A percentile compares a stretch with the other conserved stretches of the same genome.
Conservation (phyloP, 805 yeast genomes). For the Saccharomycopsis schoenii region DNA sequence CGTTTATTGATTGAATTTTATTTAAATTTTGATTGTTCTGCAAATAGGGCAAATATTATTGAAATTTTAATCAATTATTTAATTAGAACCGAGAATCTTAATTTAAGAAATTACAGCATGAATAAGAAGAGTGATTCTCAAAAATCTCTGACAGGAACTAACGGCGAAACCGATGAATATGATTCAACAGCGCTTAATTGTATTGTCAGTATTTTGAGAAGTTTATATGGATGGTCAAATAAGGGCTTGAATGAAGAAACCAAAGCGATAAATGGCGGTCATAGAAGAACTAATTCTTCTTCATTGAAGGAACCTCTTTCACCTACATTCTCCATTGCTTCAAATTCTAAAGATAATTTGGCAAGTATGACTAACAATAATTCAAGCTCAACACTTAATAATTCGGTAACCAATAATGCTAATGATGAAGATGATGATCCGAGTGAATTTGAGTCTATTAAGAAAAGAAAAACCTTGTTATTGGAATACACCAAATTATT, state of each 20-base stretch:
- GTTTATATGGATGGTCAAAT: constrained; percentile 82
- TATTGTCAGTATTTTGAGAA: constrained; percentile 70
- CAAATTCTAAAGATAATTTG: constrained; percentile 18
- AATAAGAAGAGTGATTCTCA: constrained; percentile 31
- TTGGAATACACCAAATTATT: constrained; percentile 71
- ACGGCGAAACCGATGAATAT: constrained; percentile 23
- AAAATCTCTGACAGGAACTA: constrained; percentile 49
- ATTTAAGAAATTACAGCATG: constrained; percentile 5
- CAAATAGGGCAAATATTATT: constrained; percentile 69
- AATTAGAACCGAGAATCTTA: constrained; percentile 36
- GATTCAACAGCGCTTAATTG: constrained; percentile 55
- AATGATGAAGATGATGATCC: constrained; percentile 52
- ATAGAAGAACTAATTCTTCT: constrained; percentile 14
- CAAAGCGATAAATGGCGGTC: constrained; percentile 15
- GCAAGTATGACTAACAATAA: constrained; percentile 2
- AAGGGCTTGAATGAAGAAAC: constrained; percentile 35
- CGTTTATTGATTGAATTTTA: constrained; percentile 86
- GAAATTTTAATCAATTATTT: constrained; percentile 75
- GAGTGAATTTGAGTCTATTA: constrained; percentile 73
- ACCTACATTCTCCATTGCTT: constrained; percentile 23
- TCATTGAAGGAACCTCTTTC: constrained; percentile 9
- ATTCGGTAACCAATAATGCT: constrained; percentile 7
- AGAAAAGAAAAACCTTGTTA: constrained; percentile 72
- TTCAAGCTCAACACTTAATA: constrained; percentile 5
- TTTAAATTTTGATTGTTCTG: constrained; percentile 90